phyloP scores from a whole-genome alignment of 805 yeast genomes.

The Metschnikowia gelsemii region DNA sequence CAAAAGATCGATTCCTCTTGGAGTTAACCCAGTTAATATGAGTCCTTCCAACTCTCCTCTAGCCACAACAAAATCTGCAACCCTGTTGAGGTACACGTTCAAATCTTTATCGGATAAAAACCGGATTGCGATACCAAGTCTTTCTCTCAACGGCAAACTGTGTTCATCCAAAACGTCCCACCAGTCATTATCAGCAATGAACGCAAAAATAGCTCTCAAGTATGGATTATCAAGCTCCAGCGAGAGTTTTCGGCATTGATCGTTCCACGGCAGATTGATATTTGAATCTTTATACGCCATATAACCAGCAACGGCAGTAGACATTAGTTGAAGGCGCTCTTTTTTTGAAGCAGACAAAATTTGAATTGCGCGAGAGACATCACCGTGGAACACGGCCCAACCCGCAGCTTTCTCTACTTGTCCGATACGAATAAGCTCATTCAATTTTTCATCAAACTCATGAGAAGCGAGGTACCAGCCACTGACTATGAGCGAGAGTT shows the following conservation, averaged over 20 bases:
- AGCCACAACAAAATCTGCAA: slow-evolving; percentile 67
- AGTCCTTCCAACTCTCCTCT: slow-evolving; percentile 91
- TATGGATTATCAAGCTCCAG: slow-evolving; percentile 89
- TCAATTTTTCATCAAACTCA: slow-evolving; percentile 71
- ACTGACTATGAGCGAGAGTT: slow-evolving; percentile 74
- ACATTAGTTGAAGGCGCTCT: slow-evolving; percentile 72
- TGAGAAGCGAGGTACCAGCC: slow-evolving; percentile 85
- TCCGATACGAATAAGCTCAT: slow-evolving; percentile 54
- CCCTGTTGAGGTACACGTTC: slow-evolving; percentile 63
- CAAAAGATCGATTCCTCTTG: slow-evolving; percentile 72
- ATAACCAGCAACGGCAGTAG: slow-evolving; percentile 83
- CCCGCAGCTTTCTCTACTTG: slow-evolving; percentile 91
- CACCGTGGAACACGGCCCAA: slow-evolving; percentile 95
- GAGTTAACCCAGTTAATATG: slow-evolving; percentile 88
- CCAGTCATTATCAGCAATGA: slow-evolving; percentile 93
- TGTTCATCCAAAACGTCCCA: slow-evolving; percentile 91
- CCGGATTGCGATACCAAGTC: slow-evolving; percentile 87
- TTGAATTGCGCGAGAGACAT: slow-evolving; percentile 74
- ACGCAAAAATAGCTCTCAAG: slow-evolving; percentile 87
- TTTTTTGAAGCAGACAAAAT: slow-evolving; percentile 73
- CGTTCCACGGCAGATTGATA: slow-evolving; percentile 82
- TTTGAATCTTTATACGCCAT: slow-evolving; percentile 58
- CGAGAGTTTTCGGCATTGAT: slow-evolving; percentile 85
- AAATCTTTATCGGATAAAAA: slow-evolving; percentile 80
- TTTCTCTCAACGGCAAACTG: slow-evolving; percentile 81